Percentiles rank a stretch among this genome's conserved stretches.
phyloP scores from a whole-genome alignment of 306 rosid genomes.

The Corylus americana region DNA sequence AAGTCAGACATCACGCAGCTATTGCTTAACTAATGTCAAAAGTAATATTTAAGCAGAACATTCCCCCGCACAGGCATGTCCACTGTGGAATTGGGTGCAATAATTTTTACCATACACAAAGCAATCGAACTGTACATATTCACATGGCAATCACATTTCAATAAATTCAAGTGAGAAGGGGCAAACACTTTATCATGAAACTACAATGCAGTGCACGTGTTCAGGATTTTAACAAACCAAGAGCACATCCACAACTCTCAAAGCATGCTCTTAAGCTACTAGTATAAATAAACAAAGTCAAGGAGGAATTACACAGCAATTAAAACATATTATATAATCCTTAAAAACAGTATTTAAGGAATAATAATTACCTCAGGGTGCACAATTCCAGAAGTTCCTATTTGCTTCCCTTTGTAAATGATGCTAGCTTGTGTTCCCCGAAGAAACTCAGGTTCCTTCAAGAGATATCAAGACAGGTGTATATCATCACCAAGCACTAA shows the following conservation, averaged over 20 bases:
- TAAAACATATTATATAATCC: slow-evolving; percentile 14
- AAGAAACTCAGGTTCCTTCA: slow-evolving; percentile 92
- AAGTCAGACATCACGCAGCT: background rate
- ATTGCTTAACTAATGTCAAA: slow-evolving; percentile 1
- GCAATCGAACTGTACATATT: too few relatives aligned
- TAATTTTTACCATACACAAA: background rate
- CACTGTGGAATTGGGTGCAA: background rate
- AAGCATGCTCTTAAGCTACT: background rate
- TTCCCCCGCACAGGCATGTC: too few relatives aligned
- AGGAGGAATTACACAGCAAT: slow-evolving; percentile 1
- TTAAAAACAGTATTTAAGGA: background rate
- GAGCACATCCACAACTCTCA: background rate
- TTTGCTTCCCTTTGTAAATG: slow-evolving; percentile 57
- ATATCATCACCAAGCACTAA: background rate
- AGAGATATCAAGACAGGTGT: background rate
- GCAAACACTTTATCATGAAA: background rate
- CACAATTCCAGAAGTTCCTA: slow-evolving; percentile 91
- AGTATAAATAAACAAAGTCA: background rate
- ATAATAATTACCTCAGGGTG: slow-evolving; percentile 74
- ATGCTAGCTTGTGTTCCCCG: slow-evolving; percentile 79
- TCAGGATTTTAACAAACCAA: background rate
- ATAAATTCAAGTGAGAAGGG: background rate
- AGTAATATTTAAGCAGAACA: too few relatives aligned
- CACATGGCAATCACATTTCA: background rate
- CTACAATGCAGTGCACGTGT: background rate